These are phyloP conservation scores for Hygrocybe coccinea DNA, from an alignment of 768 basidiomycete species.

Conservation along the genomic window DNA sequence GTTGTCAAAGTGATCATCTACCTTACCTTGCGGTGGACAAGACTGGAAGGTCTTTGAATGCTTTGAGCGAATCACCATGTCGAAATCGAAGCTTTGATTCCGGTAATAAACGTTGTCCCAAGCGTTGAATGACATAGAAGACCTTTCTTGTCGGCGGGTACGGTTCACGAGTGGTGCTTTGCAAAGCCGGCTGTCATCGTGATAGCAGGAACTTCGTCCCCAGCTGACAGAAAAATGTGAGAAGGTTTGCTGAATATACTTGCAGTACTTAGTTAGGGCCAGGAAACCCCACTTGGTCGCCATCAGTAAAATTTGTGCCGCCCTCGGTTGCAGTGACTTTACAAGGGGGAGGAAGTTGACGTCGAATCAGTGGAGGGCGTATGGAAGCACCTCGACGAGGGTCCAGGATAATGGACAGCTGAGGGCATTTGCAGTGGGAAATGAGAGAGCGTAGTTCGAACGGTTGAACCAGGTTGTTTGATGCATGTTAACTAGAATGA, in stretches of 20 bases:
- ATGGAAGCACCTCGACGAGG: not conserved
- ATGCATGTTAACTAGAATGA: too few species aligned
- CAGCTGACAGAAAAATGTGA: constrained; percentile 26
- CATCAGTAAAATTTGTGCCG: constrained; percentile 39
- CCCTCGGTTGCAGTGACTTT: constrained; percentile 33
- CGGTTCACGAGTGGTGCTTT: constrained; percentile 31
- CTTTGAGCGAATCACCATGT: constrained; percentile 48
- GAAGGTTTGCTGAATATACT: constrained; percentile 26
- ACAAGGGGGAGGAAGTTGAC: constrained; percentile 37
- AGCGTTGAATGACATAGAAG: constrained; percentile 45
- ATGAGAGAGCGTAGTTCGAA: too few species aligned
- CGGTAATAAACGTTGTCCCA: constrained; percentile 41
- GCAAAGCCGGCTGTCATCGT: constrained; percentile 40
- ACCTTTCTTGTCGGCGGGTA: constrained; percentile 26
- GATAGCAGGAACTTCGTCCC: constrained; percentile 39
- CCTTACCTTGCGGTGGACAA: constrained; percentile 59
- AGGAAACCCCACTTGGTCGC: constrained; percentile 38
- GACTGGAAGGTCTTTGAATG: constrained; percentile 49
- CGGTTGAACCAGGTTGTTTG: too few species aligned
- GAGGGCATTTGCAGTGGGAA: not conserved
- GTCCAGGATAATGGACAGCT: not conserved
- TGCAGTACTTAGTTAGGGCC: constrained; percentile 48
- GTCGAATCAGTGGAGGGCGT: constrained; percentile 41
- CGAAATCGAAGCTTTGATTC: constrained; percentile 38
- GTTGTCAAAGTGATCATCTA: constrained; percentile 15